A percentile compares a stretch with the other conserved stretches of the same genome.
Conservation (phyloP, 2,329 filamentous ascomycete species). For the Fusarium compactum region DNA sequence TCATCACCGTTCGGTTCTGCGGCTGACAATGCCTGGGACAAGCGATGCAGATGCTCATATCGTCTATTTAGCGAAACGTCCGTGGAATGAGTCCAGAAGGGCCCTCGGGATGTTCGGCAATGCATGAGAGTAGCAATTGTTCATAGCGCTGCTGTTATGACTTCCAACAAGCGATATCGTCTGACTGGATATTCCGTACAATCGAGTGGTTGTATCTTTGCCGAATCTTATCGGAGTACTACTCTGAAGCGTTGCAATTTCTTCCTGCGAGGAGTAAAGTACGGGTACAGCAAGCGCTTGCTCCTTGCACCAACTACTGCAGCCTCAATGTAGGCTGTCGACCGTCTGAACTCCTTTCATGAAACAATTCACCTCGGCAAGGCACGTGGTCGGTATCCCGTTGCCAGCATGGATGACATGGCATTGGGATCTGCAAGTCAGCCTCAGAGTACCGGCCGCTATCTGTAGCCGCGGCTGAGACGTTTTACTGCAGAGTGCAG, state of each 20-base stretch:
- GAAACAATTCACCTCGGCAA: slow-evolving; percentile 29
- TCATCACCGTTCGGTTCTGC: slow-evolving; percentile 13
- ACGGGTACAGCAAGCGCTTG: slow-evolving; percentile 3
- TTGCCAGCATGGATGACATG: slow-evolving; percentile 11
- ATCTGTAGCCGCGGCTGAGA: slow-evolving; percentile 10
- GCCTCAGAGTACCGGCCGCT: not conserved
- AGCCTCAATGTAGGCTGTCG: slow-evolving; percentile 5
- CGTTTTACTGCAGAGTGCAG: not conserved
- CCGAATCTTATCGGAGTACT: not conserved
- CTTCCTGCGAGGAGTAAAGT: not conserved
- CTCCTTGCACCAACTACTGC: not conserved
- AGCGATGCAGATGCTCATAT: slow-evolving; percentile 21
- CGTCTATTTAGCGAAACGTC: slow-evolving; percentile 18
- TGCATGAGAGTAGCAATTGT: not conserved
- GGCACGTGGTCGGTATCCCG: slow-evolving; percentile 9
- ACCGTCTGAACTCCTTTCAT: slow-evolving; percentile 17
- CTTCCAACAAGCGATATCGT: not conserved
- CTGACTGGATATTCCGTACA: slow-evolving; percentile 18
- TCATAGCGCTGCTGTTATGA: not conserved
- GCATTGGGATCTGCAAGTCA: slow-evolving; percentile 8
- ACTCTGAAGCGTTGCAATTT: not conserved
- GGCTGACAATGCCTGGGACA: slow-evolving; percentile 21
- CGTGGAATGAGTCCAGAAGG: not conserved
- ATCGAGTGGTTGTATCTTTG: slow-evolving; percentile 29
- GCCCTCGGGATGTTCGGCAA: slow-evolving; percentile 20